A percentile compares a stretch with the other conserved stretches of the same genome.
phyloP scores from a whole-genome alignment of 495 filamentous ascomycete genomes.

The Penicillium manginii region DNA sequence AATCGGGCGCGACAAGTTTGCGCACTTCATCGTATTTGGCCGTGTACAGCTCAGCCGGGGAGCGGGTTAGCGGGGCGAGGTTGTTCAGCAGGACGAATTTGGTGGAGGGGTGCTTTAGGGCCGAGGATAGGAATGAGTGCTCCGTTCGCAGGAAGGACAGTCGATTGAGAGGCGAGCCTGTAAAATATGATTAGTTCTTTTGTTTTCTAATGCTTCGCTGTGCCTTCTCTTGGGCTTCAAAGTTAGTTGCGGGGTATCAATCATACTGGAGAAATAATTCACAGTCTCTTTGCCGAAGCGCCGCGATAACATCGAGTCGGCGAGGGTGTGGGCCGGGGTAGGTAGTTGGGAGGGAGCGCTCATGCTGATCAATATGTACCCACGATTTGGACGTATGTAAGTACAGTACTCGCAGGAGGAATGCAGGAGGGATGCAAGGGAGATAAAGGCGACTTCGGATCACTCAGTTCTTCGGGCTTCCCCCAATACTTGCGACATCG shows the following conservation, averaged over 20 bases:
- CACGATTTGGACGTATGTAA: neutral
- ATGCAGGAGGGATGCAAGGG: neutral
- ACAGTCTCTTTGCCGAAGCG: slow-evolving; percentile 89
- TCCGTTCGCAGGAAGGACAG: slow-evolving; percentile 86
- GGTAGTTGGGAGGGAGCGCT: slow-evolving; percentile 46
- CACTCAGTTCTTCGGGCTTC: neutral
- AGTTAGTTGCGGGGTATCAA: slow-evolving; percentile 2
- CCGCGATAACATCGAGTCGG: slow-evolving; percentile 81
- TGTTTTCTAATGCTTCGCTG: neutral
- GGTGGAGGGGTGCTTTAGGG: slow-evolving; percentile 70
- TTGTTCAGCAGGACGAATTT: slow-evolving; percentile 78
- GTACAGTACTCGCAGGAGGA: neutral
- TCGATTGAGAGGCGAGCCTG: slow-evolving; percentile 73
- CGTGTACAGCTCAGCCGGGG: slow-evolving; percentile 59
- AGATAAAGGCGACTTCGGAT: neutral
- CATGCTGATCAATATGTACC: slow-evolving; percentile 30
- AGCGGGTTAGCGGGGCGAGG: slow-evolving; percentile 73
- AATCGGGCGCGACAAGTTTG: slow-evolving; percentile 69
- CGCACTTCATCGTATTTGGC: slow-evolving; percentile 64
- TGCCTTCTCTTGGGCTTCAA: slow-evolving; percentile 6
- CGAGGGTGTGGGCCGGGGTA: slow-evolving; percentile 61
- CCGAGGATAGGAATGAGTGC: slow-evolving; percentile 75
- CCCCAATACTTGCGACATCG: neutral
- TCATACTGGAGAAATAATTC: slow-evolving; percentile 89
- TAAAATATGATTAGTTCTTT: slow-evolving; percentile 12